Evolutionary conservation across 352 stramenopile genomes (phyloP).

Genomic region (Thalassiosira hispida): DNA sequence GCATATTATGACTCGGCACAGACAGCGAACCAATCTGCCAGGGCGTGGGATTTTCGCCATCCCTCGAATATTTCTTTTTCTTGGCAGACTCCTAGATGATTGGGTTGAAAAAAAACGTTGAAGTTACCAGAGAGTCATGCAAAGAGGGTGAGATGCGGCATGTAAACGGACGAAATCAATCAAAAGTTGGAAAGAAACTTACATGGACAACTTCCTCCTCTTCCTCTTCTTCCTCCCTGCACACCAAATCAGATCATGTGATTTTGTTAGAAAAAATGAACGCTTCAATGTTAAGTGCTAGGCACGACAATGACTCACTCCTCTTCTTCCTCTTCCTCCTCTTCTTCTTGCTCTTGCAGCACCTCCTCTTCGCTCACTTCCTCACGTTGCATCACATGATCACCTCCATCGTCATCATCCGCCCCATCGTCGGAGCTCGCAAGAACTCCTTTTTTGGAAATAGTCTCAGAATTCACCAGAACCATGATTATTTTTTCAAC

Average conservation of each 20-base stretch:
- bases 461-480: conserved; percentile 84
- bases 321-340: conserved; percentile 85
- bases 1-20: conserved; percentile 62
- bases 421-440: conserved; percentile 74
- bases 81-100: conserved; percentile 84
- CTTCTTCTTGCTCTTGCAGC: conserved; percentile 88
- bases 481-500: conserved; percentile 86
- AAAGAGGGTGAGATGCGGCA: no score
- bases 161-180: neutral
- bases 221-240: conserved; percentile 87
- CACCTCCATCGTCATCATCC: conserved; percentile 88
- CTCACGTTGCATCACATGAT: conserved; percentile 88
- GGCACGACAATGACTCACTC: conserved; percentile 55
- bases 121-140: no score
- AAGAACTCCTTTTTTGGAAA: conserved; percentile 85
- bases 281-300: neutral
- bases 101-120: neutral
- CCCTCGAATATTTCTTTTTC: conserved; percentile 90
- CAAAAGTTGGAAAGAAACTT: neutral
- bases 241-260: neutral
- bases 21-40: conserved; percentile 85
- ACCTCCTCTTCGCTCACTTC: conserved; percentile 90
- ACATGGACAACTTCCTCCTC: conserved; percentile 88
- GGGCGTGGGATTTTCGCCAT: conserved; percentile 89
- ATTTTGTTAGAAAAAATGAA: conserved; percentile 14